These are phyloP conservation scores for Croton laevigatus DNA, from an alignment of 441 rosid genomes.

Conservation along the genomic window DNA sequence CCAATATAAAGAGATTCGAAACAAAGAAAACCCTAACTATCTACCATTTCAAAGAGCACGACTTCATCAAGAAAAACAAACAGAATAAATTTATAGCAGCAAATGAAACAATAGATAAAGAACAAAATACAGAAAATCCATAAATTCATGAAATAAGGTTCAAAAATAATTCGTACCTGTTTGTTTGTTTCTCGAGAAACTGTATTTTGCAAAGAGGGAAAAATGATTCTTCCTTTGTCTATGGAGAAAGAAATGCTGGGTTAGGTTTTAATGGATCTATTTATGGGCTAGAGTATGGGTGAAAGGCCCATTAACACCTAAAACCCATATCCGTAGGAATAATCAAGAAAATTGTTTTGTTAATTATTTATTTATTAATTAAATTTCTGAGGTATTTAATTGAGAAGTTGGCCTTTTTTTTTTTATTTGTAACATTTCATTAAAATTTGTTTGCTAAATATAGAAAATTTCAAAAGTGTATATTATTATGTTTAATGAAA, in stretches of 20 bases:
- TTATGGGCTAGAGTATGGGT: background rate
- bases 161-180: background rate
- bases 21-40: background rate
- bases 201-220: background rate
- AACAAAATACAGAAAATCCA: background rate
- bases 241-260: background rate
- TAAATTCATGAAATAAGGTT: background rate
- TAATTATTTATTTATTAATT: too few relatives aligned
- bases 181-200: conserved; percentile 5
- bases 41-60: background rate
- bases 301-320: background rate
- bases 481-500: too few relatives aligned
- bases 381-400: too few relatives aligned
- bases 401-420: too few relatives aligned
- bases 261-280: background rate
- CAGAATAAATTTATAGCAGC: background rate
- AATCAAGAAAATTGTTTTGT: too few relatives aligned
- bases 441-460: too few relatives aligned
- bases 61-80: background rate
- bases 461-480: too few relatives aligned
- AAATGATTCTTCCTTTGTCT: background rate
- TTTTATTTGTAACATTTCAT: too few relatives aligned
- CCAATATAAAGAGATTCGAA: background rate
- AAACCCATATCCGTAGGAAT: too few relatives aligned
- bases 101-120: background rate